These are phyloP conservation scores for Termitomyces bulborhizus DNA, from an alignment of 768 basidiomycete genomes.

Conservation along the genomic window DNA sequence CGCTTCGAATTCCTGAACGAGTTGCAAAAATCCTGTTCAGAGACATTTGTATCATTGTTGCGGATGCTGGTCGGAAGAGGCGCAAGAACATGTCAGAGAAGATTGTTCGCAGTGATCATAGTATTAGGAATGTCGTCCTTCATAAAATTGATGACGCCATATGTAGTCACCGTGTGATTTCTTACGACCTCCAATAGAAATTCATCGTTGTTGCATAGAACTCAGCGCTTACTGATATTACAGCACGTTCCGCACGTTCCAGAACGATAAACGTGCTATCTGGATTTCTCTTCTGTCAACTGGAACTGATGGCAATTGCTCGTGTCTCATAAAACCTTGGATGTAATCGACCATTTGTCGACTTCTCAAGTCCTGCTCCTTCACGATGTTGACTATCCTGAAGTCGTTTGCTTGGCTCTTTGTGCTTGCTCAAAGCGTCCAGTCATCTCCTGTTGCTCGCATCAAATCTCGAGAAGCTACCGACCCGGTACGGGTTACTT, in stretches of 20 bases:
- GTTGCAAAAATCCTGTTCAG: background rate
- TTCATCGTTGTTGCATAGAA: background rate
- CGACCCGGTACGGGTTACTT: constrained; percentile 1
- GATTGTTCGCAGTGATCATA: background rate
- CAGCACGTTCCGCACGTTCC: no score
- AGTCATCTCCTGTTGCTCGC: background rate
- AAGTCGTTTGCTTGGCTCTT: background rate
- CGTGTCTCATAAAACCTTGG: background rate
- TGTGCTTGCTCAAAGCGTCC: background rate
- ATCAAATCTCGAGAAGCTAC: constrained; percentile 2
- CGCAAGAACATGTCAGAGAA: background rate
- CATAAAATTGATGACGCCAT: background rate
- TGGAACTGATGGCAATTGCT: background rate
- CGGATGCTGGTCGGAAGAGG: background rate
- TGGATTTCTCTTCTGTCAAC: background rate
- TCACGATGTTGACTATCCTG: constrained; percentile 1
- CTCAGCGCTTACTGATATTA: background rate
- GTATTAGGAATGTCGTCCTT: no score
- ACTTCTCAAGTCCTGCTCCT: background rate
- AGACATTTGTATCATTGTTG: background rate
- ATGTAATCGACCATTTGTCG: background rate
- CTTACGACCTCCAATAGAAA: no score
- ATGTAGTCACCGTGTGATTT: background rate
- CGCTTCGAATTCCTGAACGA: background rate
- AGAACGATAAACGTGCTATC: background rate